Evolutionary conservation across 2,329 filamentous ascomycete genomes (phyloP).

Genomic region (Phialophora macrospora): DNA sequence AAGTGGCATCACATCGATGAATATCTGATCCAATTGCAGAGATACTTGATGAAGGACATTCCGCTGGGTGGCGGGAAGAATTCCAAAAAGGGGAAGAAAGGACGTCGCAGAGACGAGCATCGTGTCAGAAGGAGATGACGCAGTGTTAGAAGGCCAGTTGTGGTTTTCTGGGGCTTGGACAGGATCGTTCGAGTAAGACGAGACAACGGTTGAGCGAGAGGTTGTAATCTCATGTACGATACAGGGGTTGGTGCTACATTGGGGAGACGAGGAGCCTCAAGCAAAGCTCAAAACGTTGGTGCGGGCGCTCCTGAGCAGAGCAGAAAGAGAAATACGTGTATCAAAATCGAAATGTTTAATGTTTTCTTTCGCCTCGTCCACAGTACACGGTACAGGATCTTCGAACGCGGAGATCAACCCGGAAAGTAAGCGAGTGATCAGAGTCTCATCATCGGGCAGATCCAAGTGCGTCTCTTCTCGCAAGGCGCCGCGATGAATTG

Average conservation of each 20-base stretch:
- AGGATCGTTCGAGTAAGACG: neutral
- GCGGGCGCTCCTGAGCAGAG: no score
- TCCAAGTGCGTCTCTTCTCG: no score
- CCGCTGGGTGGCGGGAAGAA: conserved; percentile 55
- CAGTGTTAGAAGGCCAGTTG: neutral
- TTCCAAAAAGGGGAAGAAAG: conserved; percentile 52
- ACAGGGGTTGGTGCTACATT: neutral
- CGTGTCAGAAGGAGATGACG: conserved; percentile 43
- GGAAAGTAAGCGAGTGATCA: no score
- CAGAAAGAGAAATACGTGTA: no score
- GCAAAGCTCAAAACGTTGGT: no score
- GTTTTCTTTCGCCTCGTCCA: no score
- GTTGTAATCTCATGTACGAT: neutral
- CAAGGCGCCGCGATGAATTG: no score
- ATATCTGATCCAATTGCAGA: conserved; percentile 74
- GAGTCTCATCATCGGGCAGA: no score
- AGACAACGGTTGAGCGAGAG: neutral
- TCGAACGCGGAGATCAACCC: no score
- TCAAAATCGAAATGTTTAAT: no score
- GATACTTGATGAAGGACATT: conserved; percentile 58
- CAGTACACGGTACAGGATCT: no score
- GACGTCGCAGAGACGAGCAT: conserved; percentile 54
- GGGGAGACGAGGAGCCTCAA: no score
- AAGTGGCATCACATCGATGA: conserved; percentile 70
- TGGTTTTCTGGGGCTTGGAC: neutral